Percentiles rank a stretch among this genome's conserved stretches.
phyloP scores from a whole-genome alignment of 805 yeast species.

The Kazachstania bromeliacearum region DNA sequence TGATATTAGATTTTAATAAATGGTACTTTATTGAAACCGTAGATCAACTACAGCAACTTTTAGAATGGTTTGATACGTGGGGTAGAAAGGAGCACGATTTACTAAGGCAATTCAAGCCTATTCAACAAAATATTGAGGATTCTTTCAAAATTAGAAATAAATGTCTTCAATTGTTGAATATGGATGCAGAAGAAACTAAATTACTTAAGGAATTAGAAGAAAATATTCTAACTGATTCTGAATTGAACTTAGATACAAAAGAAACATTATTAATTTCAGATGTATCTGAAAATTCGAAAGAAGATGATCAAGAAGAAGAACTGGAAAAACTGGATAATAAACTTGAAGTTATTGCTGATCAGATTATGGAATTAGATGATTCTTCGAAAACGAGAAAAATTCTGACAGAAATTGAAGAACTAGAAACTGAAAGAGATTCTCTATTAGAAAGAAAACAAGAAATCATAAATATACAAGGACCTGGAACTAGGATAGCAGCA shows the following conservation, averaged over 20 bases:
- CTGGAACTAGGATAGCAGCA: constrained; percentile 17
- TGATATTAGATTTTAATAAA: constrained; percentile 37
- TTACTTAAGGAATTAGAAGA: constrained; percentile 34
- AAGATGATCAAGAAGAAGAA: constrained; percentile 3
- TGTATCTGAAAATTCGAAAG: neutral
- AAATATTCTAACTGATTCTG: constrained; percentile 30
- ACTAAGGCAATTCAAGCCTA: constrained; percentile 44
- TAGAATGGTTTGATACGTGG: constrained; percentile 63
- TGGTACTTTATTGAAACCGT: constrained; percentile 68
- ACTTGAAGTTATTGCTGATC: constrained; percentile 29
- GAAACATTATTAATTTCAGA: constrained; percentile 2
- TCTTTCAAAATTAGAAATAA: constrained; percentile 53
- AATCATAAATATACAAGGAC: constrained; percentile 10
- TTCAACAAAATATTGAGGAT: constrained; percentile 9
- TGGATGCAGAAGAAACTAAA: constrained; percentile 36
- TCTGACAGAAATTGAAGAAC: constrained; percentile 16
- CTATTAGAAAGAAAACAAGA: constrained; percentile 14
- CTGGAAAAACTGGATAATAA: constrained; percentile 16
- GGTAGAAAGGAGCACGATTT: constrained; percentile 59
- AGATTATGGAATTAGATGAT: constrained; percentile 31
- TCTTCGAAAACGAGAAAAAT: constrained; percentile 23
- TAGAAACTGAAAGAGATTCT: constrained; percentile 25
- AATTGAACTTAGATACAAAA: constrained; percentile 12
- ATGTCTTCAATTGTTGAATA: constrained; percentile 41
- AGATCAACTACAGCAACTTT: constrained; percentile 45